Conservation (phyloP, 2,329 filamentous ascomycete genomes). For the Cladorrhinum sp. region DNA sequence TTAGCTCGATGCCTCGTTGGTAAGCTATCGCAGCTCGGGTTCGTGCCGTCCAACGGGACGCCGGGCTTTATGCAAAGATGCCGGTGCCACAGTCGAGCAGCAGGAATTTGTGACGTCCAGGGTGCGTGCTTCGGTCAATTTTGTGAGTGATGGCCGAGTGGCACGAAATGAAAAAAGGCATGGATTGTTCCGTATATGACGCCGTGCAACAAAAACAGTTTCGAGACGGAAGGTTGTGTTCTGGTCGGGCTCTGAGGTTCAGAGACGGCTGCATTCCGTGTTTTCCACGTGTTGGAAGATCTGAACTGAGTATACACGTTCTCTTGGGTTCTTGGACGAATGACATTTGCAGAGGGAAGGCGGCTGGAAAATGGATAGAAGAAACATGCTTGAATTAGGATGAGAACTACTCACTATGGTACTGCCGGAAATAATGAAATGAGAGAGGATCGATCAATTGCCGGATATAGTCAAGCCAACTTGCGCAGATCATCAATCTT, state of each 20-base stretch:
- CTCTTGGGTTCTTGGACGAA: too few species aligned
- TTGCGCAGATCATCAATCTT: not conserved
- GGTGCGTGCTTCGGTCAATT: not conserved
- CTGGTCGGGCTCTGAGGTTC: not conserved
- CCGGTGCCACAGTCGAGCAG: not conserved
- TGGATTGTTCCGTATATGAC: not conserved
- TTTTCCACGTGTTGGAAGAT: too few species aligned
- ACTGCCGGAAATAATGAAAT: not conserved
- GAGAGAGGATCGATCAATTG: not conserved
- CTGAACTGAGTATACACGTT: too few species aligned
- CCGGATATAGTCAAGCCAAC: not conserved
- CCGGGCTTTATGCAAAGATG: not conserved
- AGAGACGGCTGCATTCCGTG: not conserved
- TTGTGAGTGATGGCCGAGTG: not conserved
- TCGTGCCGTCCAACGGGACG: constrained; percentile 4
- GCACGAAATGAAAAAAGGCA: too few species aligned
- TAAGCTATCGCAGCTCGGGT: not conserved
- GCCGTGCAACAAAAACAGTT: not conserved
- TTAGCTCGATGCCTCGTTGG: not conserved
- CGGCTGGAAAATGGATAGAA: too few species aligned
- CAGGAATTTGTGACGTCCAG: not conserved
- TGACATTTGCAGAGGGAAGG: too few species aligned
- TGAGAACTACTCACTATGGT: too few species aligned
- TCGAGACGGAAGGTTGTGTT: not conserved
- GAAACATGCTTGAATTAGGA: too few species aligned